Conservation (phyloP, 768 basidiomycete genomes). For the Terana coerulea region DNA sequence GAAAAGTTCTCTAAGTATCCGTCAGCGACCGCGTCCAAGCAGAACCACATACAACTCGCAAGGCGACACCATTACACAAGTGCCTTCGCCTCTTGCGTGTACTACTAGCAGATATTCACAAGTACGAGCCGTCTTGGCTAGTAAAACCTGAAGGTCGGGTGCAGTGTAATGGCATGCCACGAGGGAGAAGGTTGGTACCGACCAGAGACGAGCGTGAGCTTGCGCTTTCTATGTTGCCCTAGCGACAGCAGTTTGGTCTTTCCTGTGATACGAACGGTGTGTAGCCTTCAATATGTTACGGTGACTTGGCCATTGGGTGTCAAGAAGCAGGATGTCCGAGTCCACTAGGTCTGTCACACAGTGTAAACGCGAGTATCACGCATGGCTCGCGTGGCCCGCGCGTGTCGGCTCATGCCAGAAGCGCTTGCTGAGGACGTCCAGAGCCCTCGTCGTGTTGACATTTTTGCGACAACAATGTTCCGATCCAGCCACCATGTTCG, state of each 20-base stretch:
- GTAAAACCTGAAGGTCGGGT: conserved; percentile 67
- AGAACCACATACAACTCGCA: background rate
- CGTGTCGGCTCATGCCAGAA: too few relatives aligned
- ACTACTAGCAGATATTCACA: conserved; percentile 47
- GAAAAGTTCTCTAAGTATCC: conserved; percentile 59
- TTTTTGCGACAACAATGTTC: too few relatives aligned
- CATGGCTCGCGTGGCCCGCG: too few relatives aligned
- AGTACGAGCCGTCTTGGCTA: conserved; percentile 94
- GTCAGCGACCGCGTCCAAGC: conserved; percentile 6
- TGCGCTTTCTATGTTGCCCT: conserved; percentile 83
- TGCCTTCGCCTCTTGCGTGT: background rate
- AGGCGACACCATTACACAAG: conserved; percentile 12
- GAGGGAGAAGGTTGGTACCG: conserved; percentile 20
- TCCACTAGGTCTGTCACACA: too few relatives aligned
- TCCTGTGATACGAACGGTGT: conserved; percentile 38
- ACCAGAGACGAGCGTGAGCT: conserved; percentile 94
- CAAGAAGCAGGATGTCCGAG: background rate
- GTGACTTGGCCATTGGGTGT: conserved; percentile 35
- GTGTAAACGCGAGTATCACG: too few relatives aligned
- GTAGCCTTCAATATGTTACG: conserved; percentile 21
- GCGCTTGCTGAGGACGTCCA: too few relatives aligned
- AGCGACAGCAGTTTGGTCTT: conserved; percentile 61
- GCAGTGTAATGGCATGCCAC: conserved; percentile 7
- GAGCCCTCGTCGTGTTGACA: too few relatives aligned
- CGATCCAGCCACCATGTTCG: too few relatives aligned